These are phyloP conservation scores for Phlebiopsis gigantea DNA, from an alignment of 768 basidiomycete genomes.

Conservation along the genomic window DNA sequence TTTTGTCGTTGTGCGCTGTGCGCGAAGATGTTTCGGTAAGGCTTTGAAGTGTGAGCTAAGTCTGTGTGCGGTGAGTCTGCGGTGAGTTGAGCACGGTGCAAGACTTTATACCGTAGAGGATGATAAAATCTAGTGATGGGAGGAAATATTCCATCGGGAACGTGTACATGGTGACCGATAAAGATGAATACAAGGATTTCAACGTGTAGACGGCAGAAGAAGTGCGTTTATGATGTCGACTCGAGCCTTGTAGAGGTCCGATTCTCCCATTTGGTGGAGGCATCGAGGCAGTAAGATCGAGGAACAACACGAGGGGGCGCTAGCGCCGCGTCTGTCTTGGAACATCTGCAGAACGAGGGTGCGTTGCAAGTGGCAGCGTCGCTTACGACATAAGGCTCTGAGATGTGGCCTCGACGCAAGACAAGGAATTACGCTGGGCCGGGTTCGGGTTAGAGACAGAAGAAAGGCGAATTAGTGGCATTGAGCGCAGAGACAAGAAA, in stretches of 20 bases:
- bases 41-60: constrained; percentile 15
- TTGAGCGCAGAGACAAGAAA: constrained; percentile 4
- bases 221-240: constrained; percentile 48
- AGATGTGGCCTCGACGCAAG: constrained; percentile 11
- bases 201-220: constrained; percentile 72
- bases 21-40: constrained; percentile 21
- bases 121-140: constrained; percentile 49
- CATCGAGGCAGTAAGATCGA: constrained; percentile 61
- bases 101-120: constrained; percentile 50
- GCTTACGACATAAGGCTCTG: constrained; percentile 10
- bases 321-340: constrained; percentile 38
- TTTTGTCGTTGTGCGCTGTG: constrained; percentile 20
- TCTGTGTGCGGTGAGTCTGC: constrained; percentile 19
- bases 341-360: constrained; percentile 22
- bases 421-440: constrained; percentile 8
- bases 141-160: constrained; percentile 61
- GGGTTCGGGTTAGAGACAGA: background rate
- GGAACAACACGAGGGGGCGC: constrained; percentile 56
- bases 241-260: constrained; percentile 56
- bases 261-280: constrained; percentile 48
- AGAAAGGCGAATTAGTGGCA: background rate
- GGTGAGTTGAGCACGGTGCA: constrained; percentile 16
- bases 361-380: constrained; percentile 13
- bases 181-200: constrained; percentile 59
- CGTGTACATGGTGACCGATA: constrained; percentile 73